Evolutionary conservation across 306 rosid genomes (phyloP).

Genomic region (Canavalia ensiformis): DNA sequence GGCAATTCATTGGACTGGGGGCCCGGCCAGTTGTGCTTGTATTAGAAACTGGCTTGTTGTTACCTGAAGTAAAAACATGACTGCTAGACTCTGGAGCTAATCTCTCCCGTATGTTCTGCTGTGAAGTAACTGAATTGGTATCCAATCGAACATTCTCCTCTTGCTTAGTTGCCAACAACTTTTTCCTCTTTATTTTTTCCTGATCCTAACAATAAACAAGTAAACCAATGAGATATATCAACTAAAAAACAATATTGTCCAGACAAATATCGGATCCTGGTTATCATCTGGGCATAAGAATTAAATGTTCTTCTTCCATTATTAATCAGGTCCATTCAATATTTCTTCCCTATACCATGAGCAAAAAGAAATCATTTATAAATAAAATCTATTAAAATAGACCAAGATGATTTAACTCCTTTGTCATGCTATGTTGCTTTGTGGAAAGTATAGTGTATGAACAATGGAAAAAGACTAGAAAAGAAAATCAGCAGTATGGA

Average conservation of each 20-base stretch:
- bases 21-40: constrained; percentile 56
- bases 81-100: constrained; percentile 64
- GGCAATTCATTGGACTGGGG: constrained; percentile 65
- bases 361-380: neutral
- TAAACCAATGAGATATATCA: constrained; percentile 23
- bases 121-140: constrained; percentile 57
- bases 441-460: neutral
- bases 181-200: constrained; percentile 85
- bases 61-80: constrained; percentile 57
- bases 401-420: constrained; percentile 26
- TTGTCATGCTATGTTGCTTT: constrained; percentile 7
- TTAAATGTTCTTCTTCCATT: constrained; percentile 16
- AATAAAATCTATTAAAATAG: constrained; percentile 17
- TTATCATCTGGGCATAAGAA: constrained; percentile 27
- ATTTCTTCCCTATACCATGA: neutral
- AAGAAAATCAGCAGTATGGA: neutral
- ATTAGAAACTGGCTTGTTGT: constrained; percentile 66
- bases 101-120: constrained; percentile 68
- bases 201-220: constrained; percentile 63
- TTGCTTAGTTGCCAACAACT: constrained; percentile 64
- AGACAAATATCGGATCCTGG: constrained; percentile 26
- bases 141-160: constrained; percentile 72
- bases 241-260: neutral
- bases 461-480: neutral
- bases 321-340: constrained; percentile 23